Evolutionary conservation across 768 basidiomycete genomes (phyloP).

Genomic region (Antrodiella citrinella): DNA sequence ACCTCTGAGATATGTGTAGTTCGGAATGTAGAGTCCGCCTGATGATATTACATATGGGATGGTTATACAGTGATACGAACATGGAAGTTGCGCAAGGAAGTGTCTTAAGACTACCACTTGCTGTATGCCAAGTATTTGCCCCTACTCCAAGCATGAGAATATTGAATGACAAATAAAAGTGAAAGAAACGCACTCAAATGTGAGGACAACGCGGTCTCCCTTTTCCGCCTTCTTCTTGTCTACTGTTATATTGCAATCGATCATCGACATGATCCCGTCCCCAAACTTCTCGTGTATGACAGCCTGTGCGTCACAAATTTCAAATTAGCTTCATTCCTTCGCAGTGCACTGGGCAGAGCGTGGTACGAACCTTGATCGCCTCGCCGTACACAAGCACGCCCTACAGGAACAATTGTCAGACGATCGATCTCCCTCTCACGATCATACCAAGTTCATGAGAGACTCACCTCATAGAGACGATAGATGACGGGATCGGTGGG

Average conservation of each 20-base stretch:
- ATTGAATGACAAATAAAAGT: background rate
- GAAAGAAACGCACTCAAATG: slow-evolving; percentile 57
- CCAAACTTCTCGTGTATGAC: slow-evolving; percentile 84
- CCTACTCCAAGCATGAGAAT: slow-evolving; percentile 26
- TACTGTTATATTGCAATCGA: slow-evolving; percentile 68
- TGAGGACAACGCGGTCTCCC: slow-evolving; percentile 72
- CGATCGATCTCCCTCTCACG: background rate
- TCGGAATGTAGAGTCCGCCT: too few species aligned
- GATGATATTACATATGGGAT: background rate
- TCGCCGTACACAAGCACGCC: slow-evolving; percentile 71
- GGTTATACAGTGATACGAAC: background rate
- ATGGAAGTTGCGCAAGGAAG: background rate
- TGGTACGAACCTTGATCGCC: slow-evolving; percentile 55
- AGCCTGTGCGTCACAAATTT: slow-evolving; percentile 38
- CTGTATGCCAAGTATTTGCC: slow-evolving; percentile 74
- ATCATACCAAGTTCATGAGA: too few species aligned
- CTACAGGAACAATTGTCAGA: slow-evolving; percentile 23
- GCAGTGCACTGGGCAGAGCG: background rate
- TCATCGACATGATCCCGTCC: slow-evolving; percentile 87
- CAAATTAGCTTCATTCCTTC: slow-evolving; percentile 4
- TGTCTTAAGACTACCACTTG: slow-evolving; percentile 39
- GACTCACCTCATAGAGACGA: slow-evolving; percentile 65
- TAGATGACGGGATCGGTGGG: slow-evolving; percentile 78
- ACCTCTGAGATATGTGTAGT: too few species aligned
- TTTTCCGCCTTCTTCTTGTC: slow-evolving; percentile 67